Base-by-base conservation (phyloP, 2,329 filamentous ascomycete genomes). In the Aspergillus neoniger region DNA sequence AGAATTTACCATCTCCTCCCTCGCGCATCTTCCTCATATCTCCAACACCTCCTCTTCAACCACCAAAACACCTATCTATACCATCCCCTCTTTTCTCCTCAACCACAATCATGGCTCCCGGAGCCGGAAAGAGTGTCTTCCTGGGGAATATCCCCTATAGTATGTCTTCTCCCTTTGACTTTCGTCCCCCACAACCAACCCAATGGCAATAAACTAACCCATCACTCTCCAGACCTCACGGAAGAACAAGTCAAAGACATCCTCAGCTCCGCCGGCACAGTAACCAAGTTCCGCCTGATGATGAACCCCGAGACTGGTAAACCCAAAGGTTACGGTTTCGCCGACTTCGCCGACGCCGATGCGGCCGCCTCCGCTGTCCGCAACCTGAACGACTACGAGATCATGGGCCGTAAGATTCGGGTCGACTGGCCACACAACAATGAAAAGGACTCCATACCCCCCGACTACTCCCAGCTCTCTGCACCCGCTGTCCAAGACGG, bases 381-480 rank as follows among this genome's bases (percentile, higher is more conserved):
- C 68, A 98, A 99, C 74, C 82, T 98, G 55, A 96, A 98, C 80
- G 92, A 96, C 76, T 89, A 92, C 79, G 94, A 98, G 75, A 88
- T 97, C 73, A 96, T 96, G 88, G 92, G 92, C 58, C 87, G 95
- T 70, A 96, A 96, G 77, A 85, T 99, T 65, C 87, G 93, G 62
- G 95, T 99, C 58, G 95, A 98, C 77, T 99, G 96, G 78, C 95
- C 91, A 61, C 96, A 96, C 76, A 94, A 97, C 75, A 91, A 92
- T 66, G 89, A 89, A 68, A 89, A 87, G 63, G 88, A 88, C 63
- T 87, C 90, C 59, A 86, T 81, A 9, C 78, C 78, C 12, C 74
- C 74, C 32, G 82, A 85, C 69, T 82, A 80, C 67, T 77, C 38
- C 21, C 23, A 55, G 12, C n/a, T 44, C 25, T 30, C 28, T 7